Percentiles rank a stretch among this genome's conserved stretches.
phyloP scores from a whole-genome alignment of 2,329 filamentous ascomycete species.

The Colletotrichum australisinense region DNA sequence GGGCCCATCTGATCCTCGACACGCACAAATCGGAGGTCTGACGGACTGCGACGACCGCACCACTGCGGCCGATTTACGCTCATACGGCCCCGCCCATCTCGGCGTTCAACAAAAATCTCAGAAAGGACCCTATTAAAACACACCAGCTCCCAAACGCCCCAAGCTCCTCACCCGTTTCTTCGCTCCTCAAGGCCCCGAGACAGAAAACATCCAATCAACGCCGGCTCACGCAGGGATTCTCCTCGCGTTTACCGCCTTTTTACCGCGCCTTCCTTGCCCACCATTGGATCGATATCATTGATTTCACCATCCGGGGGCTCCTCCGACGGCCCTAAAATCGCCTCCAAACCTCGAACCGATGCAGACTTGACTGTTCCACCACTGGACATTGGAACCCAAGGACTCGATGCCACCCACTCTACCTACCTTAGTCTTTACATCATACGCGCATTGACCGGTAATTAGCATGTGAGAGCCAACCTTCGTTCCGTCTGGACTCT shows the following conservation, averaged over 20 bases:
- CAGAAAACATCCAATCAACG: neutral
- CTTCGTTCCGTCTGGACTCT: neutral
- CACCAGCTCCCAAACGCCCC: constrained; percentile 22
- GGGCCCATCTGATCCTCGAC: constrained; percentile 11
- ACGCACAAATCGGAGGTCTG: constrained; percentile 12
- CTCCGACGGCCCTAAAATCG: constrained; percentile 14
- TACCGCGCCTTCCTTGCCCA: neutral
- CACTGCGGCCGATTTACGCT: neutral
- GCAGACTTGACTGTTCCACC: neutral
- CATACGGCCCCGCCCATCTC: constrained; percentile 1
- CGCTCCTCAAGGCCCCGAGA: constrained; percentile 16
- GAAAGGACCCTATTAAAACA: constrained; percentile 14
- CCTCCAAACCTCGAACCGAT: neutral
- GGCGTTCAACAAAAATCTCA: constrained; percentile 32
- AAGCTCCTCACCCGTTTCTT: constrained; percentile 27
- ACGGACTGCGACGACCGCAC: neutral
- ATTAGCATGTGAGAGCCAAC: constrained; percentile 30
- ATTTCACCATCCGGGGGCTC: neutral
- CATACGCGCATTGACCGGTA: neutral
- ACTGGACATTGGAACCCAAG: neutral
- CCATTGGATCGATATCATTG: constrained; percentile 14
- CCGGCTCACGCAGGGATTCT: neutral
- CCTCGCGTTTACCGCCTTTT: constrained; percentile 34
- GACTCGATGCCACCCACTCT: neutral
- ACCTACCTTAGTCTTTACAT: constrained; percentile 1